Evolutionary conservation across 805 yeast genomes (phyloP).

Genomic region (Yarrowia keelungensis): DNA sequence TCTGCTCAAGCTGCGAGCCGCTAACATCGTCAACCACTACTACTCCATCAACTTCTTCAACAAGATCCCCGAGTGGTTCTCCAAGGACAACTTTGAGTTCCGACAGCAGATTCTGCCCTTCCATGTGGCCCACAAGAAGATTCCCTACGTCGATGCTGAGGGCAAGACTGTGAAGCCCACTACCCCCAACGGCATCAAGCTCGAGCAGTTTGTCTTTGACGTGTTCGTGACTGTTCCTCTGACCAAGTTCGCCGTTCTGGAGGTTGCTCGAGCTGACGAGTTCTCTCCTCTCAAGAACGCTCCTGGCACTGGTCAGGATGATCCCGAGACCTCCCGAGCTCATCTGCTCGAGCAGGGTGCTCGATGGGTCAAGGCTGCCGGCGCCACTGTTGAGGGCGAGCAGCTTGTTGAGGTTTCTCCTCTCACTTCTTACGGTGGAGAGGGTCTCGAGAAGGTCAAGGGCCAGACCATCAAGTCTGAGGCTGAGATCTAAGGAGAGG

Average conservation of each 20-base stretch:
- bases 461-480: slow-evolving; percentile 51
- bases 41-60: slow-evolving; percentile 80
- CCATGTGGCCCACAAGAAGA: slow-evolving; percentile 93
- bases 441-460: slow-evolving; percentile 63
- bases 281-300: slow-evolving; percentile 95
- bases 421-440: slow-evolving; percentile 74
- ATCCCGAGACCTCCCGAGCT: slow-evolving; percentile 78
- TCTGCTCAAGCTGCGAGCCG: slow-evolving; percentile 81
- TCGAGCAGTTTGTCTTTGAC: slow-evolving; percentile 97
- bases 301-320: slow-evolving; percentile 79
- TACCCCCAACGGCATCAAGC: slow-evolving; percentile 86
- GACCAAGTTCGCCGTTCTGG: slow-evolving; percentile 83
- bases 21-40: slow-evolving; percentile 96
- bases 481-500: slow-evolving; percentile 18
- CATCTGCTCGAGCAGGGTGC: slow-evolving; percentile 73
- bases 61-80: slow-evolving; percentile 66
- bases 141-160: slow-evolving; percentile 61
- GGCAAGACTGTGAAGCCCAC: slow-evolving; percentile 65
- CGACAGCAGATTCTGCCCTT: slow-evolving; percentile 74
- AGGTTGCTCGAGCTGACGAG: slow-evolving; percentile 83
- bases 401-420: slow-evolving; percentile 79
- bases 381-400: slow-evolving; percentile 61
- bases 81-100: slow-evolving; percentile 47
- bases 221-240: slow-evolving; percentile 83
- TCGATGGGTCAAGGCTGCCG: slow-evolving; percentile 72